Percentiles rank a stretch among this genome's conserved stretches.
These are phyloP conservation scores for Solanum chmielewskii DNA, from an alignment of 257 asterid genomes.

Conservation along the genomic window DNA sequence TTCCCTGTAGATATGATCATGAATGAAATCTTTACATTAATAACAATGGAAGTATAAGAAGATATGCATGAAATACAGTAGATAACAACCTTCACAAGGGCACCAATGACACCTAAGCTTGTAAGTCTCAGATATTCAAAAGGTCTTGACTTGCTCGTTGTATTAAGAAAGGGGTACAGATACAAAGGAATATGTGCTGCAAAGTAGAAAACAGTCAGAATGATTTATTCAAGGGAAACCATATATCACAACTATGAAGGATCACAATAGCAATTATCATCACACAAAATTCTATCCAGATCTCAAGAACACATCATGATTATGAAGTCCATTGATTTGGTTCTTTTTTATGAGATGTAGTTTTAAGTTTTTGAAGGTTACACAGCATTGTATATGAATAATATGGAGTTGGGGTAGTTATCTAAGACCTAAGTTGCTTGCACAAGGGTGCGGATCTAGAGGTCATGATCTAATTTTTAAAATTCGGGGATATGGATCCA, in stretches of 20 bases:
- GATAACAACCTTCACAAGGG: slow-evolving; percentile 29
- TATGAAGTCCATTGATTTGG: not conserved
- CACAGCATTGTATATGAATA: not conserved
- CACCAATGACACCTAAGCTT: slow-evolving; percentile 28
- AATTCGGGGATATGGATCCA: too few species aligned
- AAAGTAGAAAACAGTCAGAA: not conserved
- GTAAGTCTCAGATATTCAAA: slow-evolving; percentile 24
- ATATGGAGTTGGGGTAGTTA: not conserved
- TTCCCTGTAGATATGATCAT: not conserved
- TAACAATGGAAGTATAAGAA: not conserved
- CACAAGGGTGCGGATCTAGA: too few species aligned
- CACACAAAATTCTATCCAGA: not conserved
- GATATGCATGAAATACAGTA: not conserved
- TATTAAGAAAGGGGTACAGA: slow-evolving; percentile 14
- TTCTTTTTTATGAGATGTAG: not conserved
- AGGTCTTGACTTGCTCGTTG: slow-evolving; percentile 12
- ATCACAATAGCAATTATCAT: not conserved
- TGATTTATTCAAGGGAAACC: not conserved
- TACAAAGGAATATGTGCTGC: slow-evolving; percentile 30
- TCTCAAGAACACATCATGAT: not conserved
- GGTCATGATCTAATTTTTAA: too few species aligned
- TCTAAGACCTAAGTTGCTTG: not conserved
- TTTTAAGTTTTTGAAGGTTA: not conserved
- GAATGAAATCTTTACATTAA: not conserved
- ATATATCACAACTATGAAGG: not conserved